These are phyloP conservation scores for Rhizopus delemar DNA, from an alignment of 371 early-diverging fungal species.

Conservation along the genomic window DNA sequence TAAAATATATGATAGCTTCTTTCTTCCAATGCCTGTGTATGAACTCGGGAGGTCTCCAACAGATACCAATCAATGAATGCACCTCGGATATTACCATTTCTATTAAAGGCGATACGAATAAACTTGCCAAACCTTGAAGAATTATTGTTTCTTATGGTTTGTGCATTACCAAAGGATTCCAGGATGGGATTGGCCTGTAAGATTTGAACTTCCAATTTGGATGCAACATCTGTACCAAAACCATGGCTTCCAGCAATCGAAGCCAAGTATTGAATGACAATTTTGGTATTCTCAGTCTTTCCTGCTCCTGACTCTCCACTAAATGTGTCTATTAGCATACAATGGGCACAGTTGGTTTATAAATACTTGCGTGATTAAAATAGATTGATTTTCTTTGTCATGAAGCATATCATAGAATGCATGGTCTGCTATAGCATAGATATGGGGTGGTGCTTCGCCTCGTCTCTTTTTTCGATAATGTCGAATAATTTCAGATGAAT, in stretches of 20 bases:
- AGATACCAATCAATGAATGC: constrained; percentile 98
- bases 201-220: constrained; percentile 88
- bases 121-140: constrained; percentile 99
- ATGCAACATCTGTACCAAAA: constrained; percentile 28
- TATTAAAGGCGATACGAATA: constrained; percentile 96
- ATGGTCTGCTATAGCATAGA: constrained; percentile 93
- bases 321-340: no score
- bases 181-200: constrained; percentile 97
- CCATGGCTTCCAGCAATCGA: constrained; percentile 68
- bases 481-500: constrained; percentile 80
- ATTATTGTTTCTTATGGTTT: constrained; percentile 99
- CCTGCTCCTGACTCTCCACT: constrained; percentile 99
- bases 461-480: constrained; percentile 86
- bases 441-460: constrained; percentile 93
- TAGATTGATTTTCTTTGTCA: constrained; percentile 95
- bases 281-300: constrained; percentile 99
- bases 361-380: constrained; percentile 89
- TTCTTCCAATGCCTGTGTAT: constrained; percentile 88
- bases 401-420: constrained; percentile 96
- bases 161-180: constrained; percentile 99
- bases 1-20: constrained; percentile 99
- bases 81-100: constrained; percentile 88
- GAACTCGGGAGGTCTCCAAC: constrained; percentile 97
- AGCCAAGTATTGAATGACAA: constrained; percentile 98
- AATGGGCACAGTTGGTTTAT: no score